Percentiles rank a stretch among this genome's conserved stretches.
Evolutionary conservation across 202 grass and related monocot species (phyloP).

Genomic region (Bolboschoenoplectus hybrid): DNA sequence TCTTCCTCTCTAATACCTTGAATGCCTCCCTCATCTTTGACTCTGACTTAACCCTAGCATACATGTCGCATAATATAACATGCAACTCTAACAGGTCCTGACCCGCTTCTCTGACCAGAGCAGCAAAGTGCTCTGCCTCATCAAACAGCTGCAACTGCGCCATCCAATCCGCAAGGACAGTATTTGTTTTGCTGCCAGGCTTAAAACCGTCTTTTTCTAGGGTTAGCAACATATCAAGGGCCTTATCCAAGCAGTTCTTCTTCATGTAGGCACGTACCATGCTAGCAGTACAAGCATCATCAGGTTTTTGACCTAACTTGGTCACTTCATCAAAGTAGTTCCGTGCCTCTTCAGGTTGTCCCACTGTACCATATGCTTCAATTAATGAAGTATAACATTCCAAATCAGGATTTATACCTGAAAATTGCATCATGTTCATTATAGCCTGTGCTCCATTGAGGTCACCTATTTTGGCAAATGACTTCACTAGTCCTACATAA

Average conservation of each 20-base stretch:
- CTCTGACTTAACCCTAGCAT: slow-evolving; percentile 54
- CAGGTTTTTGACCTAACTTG: slow-evolving; percentile 51
- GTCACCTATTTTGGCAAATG: slow-evolving; percentile 53
- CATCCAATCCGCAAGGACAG: slow-evolving; percentile 68
- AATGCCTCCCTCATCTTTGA: slow-evolving; percentile 64
- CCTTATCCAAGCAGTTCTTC: slow-evolving; percentile 68
- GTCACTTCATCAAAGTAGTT: slow-evolving; percentile 53
- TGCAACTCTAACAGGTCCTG: slow-evolving; percentile 65
- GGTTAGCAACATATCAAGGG: slow-evolving; percentile 62
- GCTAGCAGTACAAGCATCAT: slow-evolving; percentile 68
- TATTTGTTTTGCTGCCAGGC: slow-evolving; percentile 63
- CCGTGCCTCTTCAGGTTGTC: slow-evolving; percentile 35
- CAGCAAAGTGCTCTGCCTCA: slow-evolving; percentile 71
- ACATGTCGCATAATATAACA: slow-evolving; percentile 81
- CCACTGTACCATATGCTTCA: slow-evolving; percentile 52
- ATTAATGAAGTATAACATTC: slow-evolving; percentile 57
- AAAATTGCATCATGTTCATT: slow-evolving; percentile 38
- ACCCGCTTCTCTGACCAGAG: slow-evolving; percentile 59
- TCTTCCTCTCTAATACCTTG: slow-evolving; percentile 81
- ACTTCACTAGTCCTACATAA: slow-evolving; percentile 53
- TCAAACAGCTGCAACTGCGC: slow-evolving; percentile 61
- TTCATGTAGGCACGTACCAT: slow-evolving; percentile 56
- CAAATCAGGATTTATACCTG: slow-evolving; percentile 39
- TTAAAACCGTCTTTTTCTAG: slow-evolving; percentile 77
- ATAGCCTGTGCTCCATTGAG: slow-evolving; percentile 24